These are phyloP conservation scores for Sporothrix mexicana DNA, from an alignment of 2,329 filamentous ascomycete genomes.

Conservation along the genomic window DNA sequence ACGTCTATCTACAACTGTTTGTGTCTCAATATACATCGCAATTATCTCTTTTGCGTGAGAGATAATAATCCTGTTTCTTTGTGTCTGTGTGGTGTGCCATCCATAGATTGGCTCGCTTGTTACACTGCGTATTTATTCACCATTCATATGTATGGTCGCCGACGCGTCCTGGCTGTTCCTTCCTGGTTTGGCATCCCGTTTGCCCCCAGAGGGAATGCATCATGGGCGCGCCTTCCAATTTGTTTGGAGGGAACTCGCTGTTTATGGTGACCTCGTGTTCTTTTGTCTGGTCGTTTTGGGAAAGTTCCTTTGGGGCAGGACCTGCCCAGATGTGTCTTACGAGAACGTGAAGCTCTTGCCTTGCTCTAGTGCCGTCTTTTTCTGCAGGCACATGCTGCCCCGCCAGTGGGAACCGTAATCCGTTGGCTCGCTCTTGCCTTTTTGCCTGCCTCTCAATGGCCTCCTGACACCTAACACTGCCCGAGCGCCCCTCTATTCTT, in stretches of 20 bases:
- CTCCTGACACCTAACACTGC: not conserved
- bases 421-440: constrained; percentile 2
- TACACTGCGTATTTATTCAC: not conserved
- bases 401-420: constrained; percentile 29
- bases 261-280: not conserved
- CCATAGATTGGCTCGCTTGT: not conserved
- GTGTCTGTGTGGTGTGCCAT: not conserved
- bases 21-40: not conserved
- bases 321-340: constrained; percentile 1
- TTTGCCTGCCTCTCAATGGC: constrained; percentile 22
- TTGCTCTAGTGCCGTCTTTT: not conserved
- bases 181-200: constrained; percentile 20
- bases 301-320: constrained; percentile 1
- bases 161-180: constrained; percentile 6
- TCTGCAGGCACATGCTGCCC: constrained; percentile 23
- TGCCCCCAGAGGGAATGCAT: not conserved
- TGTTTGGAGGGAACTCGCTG: constrained; percentile 6
- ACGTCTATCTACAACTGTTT: not conserved
- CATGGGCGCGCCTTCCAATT: constrained; percentile 6
- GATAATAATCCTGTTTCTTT: not conserved
- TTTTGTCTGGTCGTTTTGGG: not conserved
- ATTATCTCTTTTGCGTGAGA: not conserved
- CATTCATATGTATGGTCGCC: not conserved
- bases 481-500: not conserved
- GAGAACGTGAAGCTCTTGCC: not conserved